phyloP scores from a whole-genome alignment of 176 grass and related monocot genomes.

The Alloteropsis semialata region DNA sequence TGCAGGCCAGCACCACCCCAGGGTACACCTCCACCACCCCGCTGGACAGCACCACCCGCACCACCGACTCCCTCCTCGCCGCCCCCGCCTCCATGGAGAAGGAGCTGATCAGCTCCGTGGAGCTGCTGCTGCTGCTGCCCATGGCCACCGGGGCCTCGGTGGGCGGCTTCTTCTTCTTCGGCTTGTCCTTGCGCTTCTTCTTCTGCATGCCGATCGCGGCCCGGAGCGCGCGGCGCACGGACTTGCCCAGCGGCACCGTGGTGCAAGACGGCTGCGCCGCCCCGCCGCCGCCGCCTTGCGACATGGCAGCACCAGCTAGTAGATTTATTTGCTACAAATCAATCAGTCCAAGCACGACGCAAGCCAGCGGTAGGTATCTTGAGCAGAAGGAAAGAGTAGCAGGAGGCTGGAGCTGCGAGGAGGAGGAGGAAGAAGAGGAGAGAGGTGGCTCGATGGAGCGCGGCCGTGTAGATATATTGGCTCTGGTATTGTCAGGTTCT shows the following conservation, averaged over 20 bases:
- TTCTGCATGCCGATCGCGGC: background rate
- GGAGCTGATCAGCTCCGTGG: conserved; percentile 11
- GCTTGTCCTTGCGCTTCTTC: background rate
- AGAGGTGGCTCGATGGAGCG: background rate
- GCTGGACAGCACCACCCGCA: conserved; percentile 49
- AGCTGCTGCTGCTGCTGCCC: background rate
- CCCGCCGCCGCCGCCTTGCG: background rate
- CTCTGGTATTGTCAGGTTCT: background rate
- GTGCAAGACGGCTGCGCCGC: background rate
- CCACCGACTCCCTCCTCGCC: conserved; percentile 23
- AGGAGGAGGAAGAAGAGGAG: background rate
- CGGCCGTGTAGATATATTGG: background rate
- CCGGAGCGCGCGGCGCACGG: conserved; percentile 2
- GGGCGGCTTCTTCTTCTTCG: background rate
- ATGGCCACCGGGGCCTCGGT: background rate
- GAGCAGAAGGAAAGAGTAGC: background rate
- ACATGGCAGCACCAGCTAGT: background rate
- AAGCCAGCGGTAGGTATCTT: background rate
- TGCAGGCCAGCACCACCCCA: conserved; percentile 36
- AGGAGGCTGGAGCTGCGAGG: background rate
- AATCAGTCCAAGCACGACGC: background rate
- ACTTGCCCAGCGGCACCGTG: conserved; percentile 16
- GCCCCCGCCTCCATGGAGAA: background rate
- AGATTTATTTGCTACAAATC: background rate
- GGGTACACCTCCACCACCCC: conserved; percentile 57